Evolutionary conservation across 208 protist species (phyloP).

Genomic region (Trypanosoma melophagium): DNA sequence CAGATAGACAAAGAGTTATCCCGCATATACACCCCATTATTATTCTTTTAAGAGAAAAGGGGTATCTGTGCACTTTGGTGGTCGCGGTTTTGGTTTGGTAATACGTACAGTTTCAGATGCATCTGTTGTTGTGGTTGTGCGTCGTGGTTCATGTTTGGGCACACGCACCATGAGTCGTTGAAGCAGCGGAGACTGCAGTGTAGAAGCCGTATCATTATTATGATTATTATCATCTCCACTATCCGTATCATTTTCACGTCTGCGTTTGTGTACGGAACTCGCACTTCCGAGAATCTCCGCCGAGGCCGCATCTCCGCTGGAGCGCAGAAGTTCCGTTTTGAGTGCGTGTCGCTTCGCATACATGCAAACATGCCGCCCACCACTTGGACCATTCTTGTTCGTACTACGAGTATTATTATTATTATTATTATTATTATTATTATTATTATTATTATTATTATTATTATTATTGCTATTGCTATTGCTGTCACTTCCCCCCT

Average conservation of each 20-base stretch:
- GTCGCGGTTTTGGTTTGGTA: constrained; percentile 77
- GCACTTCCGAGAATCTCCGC: constrained; percentile 69
- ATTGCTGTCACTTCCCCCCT: too few species aligned
- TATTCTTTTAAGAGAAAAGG: constrained; percentile 53
- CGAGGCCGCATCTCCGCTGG: constrained; percentile 30
- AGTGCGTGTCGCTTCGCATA: constrained; percentile 84
- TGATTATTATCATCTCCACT: constrained; percentile 2
- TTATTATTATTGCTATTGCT: constrained; percentile 36
- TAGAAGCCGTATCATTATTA: constrained; percentile 31
- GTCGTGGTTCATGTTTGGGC: constrained; percentile 62
- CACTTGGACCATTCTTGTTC: constrained; percentile 25
- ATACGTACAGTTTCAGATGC: constrained; percentile 53
- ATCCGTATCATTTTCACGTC: constrained; percentile 12
- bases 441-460: constrained; percentile 18
- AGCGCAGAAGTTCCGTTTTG: constrained; percentile 79
- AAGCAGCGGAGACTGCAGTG: constrained; percentile 69
- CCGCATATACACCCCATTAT: not conserved
- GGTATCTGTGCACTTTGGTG: constrained; percentile 75
- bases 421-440: constrained; percentile 6
- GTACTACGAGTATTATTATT: constrained; percentile 9
- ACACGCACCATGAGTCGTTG: constrained; percentile 70
- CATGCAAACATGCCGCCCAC: constrained; percentile 70
- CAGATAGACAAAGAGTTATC: not conserved
- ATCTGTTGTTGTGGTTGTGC: constrained; percentile 37
- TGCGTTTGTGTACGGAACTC: constrained; percentile 38